Conservation (phyloP, 345 rosid genomes). For the Pistacia integerrima region DNA sequence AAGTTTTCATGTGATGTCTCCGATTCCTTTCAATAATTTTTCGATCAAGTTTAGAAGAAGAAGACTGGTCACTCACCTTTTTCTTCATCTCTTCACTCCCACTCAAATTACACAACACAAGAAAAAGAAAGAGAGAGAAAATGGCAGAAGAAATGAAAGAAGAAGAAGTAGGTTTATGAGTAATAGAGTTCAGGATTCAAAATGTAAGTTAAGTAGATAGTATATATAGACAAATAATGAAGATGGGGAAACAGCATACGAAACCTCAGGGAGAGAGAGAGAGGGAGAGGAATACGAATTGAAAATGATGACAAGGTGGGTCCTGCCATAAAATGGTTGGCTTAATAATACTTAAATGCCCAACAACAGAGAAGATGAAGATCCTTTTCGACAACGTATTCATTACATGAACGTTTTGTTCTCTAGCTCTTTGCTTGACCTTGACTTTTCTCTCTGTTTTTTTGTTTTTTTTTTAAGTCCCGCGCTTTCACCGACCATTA, state of each 20-base stretch:
- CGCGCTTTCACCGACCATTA: not conserved
- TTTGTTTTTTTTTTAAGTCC: not conserved
- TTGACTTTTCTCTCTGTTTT: not conserved
- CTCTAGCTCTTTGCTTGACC: not conserved
- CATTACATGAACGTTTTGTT: no score
- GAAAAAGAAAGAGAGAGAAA: not conserved
- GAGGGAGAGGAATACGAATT: no score
- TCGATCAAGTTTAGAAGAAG: conserved; percentile 44
- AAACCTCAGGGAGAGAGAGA: not conserved
- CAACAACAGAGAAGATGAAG: no score
- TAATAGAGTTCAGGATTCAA: not conserved
- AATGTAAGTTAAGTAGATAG: not conserved
- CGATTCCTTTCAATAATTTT: conserved; percentile 61
- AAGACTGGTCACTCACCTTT: conserved; percentile 4
- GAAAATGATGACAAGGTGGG: not conserved
- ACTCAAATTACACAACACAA: not conserved
- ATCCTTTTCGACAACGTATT: not conserved
- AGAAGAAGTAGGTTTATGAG: not conserved
- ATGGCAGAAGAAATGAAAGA: not conserved
- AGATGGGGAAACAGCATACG: not conserved
- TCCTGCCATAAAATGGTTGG: not conserved
- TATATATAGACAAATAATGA: not conserved
- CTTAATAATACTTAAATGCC: no score
- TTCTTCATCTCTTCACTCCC: conserved; percentile 26
- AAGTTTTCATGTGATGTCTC: conserved; percentile 55